These are phyloP conservation scores for Spergularia bocconei DNA, from an alignment of 148 eudicot species.

Conservation along the genomic window DNA sequence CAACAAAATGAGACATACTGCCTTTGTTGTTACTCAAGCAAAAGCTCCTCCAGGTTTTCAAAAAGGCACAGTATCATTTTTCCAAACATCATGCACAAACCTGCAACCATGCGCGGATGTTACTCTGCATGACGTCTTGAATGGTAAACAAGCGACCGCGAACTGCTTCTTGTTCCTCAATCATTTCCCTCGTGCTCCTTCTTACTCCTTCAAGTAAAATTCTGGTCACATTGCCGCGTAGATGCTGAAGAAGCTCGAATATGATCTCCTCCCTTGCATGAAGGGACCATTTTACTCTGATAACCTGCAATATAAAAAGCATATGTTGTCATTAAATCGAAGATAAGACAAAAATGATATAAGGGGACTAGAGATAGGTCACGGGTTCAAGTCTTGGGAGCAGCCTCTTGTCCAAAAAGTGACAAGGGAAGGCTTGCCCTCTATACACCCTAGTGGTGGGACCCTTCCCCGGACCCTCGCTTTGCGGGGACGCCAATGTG, in stretches of 20 bases:
- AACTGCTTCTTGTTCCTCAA: conserved; percentile 95
- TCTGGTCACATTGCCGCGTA: conserved; percentile 62
- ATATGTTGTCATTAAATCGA: conserved; percentile 5
- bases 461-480: no score
- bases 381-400: no score
- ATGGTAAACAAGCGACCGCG: conserved; percentile 92
- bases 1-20: neutral
- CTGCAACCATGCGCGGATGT: conserved; percentile 92
- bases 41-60: neutral
- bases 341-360: neutral
- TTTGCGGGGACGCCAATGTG: no score
- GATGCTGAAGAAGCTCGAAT: conserved; percentile 88
- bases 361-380: neutral
- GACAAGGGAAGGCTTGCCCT: no score
- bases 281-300: conserved; percentile 95
- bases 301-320: conserved; percentile 46
- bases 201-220: conserved; percentile 57
- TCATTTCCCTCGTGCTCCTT: conserved; percentile 81
- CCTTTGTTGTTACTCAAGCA: neutral
- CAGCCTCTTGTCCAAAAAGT: no score
- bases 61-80: neutral
- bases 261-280: conserved; percentile 96
- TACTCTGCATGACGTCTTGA: conserved; percentile 98
- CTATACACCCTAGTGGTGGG: no score
- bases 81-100: conserved; percentile 33